Evolutionary conservation across 2,329 filamentous ascomycete genomes (phyloP).

Genomic region (Hymenoscyphus linearis): DNA sequence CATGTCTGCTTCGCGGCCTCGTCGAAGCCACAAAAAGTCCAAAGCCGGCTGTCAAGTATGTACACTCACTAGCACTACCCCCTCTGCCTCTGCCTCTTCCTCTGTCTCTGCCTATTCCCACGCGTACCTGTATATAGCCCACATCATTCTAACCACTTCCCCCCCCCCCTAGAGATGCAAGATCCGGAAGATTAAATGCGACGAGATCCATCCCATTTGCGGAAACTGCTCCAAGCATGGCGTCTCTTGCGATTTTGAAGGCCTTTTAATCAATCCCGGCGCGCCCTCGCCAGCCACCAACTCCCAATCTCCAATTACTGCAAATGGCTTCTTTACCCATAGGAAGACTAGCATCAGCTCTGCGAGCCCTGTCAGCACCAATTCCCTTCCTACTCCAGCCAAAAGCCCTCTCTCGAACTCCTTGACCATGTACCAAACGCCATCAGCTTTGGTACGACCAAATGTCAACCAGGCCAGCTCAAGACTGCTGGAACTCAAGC

Average conservation of each 20-base stretch:
- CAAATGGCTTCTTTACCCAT: conserved; percentile 9
- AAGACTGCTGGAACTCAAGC: conserved; percentile 48
- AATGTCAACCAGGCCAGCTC: conserved; percentile 14
- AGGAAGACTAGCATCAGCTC: not conserved
- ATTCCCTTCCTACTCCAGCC: not conserved
- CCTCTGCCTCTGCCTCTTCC: not conserved
- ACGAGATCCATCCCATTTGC: conserved; percentile 60
- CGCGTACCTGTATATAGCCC: not conserved
- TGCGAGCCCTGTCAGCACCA: not conserved
- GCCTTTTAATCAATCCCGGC: conserved; percentile 25
- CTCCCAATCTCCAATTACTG: conserved; percentile 5
- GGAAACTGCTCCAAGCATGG: conserved; percentile 64
- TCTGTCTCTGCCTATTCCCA: too few species aligned
- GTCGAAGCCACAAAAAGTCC: conserved; percentile 56
- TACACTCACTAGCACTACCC: not conserved
- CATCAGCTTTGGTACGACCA: conserved; percentile 17
- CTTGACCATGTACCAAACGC: conserved; percentile 20
- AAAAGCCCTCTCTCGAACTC: conserved; percentile 15
- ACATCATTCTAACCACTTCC: not conserved
- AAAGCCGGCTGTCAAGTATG: conserved; percentile 51
- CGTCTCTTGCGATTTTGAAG: conserved; percentile 60
- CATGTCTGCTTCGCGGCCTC: conserved; percentile 3
- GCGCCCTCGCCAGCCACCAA: conserved; percentile 14
- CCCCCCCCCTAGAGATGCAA: conserved; percentile 48
- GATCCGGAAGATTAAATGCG: conserved; percentile 66